Evolutionary conservation across 129 eudicot genomes (phyloP).

Genomic region (Calendula officinalis): DNA sequence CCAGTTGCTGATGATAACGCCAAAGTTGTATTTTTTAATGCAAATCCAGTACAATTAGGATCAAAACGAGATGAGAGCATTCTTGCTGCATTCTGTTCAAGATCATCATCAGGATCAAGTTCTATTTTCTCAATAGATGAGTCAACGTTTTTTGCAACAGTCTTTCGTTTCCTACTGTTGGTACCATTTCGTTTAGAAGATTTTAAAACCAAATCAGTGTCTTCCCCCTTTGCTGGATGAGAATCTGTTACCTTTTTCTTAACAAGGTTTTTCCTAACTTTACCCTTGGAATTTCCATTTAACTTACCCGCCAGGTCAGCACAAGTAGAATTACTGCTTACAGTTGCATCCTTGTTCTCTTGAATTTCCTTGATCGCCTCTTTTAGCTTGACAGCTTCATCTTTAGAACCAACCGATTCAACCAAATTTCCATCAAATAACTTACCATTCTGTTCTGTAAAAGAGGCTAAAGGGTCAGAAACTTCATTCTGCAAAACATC

Average conservation of each 20-base stretch:
- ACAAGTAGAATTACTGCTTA: slow-evolving; percentile 20
- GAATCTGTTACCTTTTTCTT: slow-evolving; percentile 36
- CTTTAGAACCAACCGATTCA: slow-evolving; percentile 24
- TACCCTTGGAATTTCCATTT: slow-evolving; percentile 28
- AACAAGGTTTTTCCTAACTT: slow-evolving; percentile 25
- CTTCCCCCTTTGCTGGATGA: slow-evolving; percentile 33
- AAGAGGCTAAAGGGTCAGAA: slow-evolving; percentile 17
- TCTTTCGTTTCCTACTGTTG: slow-evolving; percentile 50
- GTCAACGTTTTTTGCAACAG: too few species aligned
- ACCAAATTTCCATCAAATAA: slow-evolving; percentile 28
- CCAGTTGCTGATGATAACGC: not conserved
- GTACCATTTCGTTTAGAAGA: slow-evolving; percentile 36
- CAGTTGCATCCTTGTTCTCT: slow-evolving; percentile 10
- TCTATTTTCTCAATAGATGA: too few species aligned
- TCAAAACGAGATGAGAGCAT: slow-evolving; percentile 91
- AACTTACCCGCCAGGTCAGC: slow-evolving; percentile 22
- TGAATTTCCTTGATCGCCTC: slow-evolving; percentile 8
- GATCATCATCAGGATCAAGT: slow-evolving; percentile 45
- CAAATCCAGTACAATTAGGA: slow-evolving; percentile 63
- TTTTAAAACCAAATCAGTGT: slow-evolving; percentile 31
- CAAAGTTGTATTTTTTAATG: slow-evolving; percentile 20
- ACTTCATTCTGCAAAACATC: slow-evolving; percentile 18
- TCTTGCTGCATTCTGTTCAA: slow-evolving; percentile 78
- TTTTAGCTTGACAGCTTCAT: slow-evolving; percentile 25
- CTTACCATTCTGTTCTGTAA: slow-evolving; percentile 25